Evolutionary conservation across 176 grass and related monocot species (phyloP).

Genomic region (Tillandsia leiboldiana): DNA sequence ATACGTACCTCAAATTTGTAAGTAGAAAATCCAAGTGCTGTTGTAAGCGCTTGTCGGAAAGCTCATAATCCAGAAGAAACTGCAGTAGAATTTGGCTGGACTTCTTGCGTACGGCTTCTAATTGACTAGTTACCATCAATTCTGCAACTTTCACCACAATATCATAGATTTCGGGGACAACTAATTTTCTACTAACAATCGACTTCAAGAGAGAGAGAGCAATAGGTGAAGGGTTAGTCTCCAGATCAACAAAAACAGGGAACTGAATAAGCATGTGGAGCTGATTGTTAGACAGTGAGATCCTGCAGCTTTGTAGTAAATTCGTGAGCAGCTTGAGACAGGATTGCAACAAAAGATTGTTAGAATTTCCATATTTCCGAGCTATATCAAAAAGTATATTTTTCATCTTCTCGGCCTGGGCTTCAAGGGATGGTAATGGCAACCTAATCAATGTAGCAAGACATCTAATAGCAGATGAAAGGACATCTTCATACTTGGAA

Average conservation of each 20-base stretch:
- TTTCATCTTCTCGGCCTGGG: conserved; percentile 59
- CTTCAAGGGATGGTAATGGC: conserved; percentile 68
- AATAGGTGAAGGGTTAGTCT: conserved; percentile 79
- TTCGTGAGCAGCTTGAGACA: conserved; percentile 71
- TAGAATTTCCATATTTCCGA: conserved; percentile 60
- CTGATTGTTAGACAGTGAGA: conserved; percentile 77
- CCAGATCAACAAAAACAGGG: conserved; percentile 84
- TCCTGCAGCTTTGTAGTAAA: conserved; percentile 57
- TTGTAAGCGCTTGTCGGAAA: conserved; percentile 75
- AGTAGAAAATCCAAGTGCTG: conserved; percentile 97
- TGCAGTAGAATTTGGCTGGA: conserved; percentile 82
- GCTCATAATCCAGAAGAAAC: conserved; percentile 77
- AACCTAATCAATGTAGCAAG: conserved; percentile 60
- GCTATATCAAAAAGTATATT: conserved; percentile 77
- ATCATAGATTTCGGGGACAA: conserved; percentile 88
- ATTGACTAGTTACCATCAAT: conserved; percentile 79
- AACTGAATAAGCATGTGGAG: conserved; percentile 60
- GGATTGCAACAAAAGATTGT: conserved; percentile 64
- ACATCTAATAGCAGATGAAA: conserved; percentile 78
- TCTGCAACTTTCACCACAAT: conserved; percentile 72
- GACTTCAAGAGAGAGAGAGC: conserved; percentile 81
- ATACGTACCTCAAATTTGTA: conserved; percentile 64
- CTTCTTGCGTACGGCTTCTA: conserved; percentile 60
- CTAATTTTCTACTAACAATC: conserved; percentile 70
- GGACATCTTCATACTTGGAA: conserved; percentile 75